Conservation (phyloP, 768 basidiomycete species). For the Termitomyces bulborhizus region DNA sequence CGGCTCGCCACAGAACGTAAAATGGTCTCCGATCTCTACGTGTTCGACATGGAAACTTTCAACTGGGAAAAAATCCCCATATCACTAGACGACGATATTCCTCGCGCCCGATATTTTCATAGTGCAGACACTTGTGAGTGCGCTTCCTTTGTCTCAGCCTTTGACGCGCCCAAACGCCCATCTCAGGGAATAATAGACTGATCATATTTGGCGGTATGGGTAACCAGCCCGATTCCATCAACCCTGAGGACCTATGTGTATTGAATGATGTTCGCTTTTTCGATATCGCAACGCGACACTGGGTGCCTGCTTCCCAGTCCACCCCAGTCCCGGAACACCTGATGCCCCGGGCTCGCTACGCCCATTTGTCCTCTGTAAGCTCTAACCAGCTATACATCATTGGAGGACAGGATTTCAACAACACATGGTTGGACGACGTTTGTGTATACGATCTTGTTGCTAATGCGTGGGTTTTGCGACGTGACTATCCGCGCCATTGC, state of each 20-base stretch:
- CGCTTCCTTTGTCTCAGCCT: background rate
- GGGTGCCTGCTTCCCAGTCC: conserved; percentile 52
- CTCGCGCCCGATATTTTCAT: conserved; percentile 91
- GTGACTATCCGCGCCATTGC: conserved; percentile 86
- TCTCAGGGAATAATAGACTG: conserved; percentile 81
- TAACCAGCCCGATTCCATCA: conserved; percentile 62
- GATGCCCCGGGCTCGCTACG: conserved; percentile 83
- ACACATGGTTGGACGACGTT: conserved; percentile 91
- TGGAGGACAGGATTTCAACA: conserved; percentile 91
- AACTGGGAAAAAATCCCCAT: conserved; percentile 69
- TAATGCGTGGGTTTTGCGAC: conserved; percentile 73
- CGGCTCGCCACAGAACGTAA: conserved; percentile 78
- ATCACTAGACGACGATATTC: conserved; percentile 61
- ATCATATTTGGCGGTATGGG: conserved; percentile 97
- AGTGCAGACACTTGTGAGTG: conserved; percentile 75
- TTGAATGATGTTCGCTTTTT: conserved; percentile 90
- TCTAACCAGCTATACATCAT: conserved; percentile 84
- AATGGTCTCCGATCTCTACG: conserved; percentile 89
- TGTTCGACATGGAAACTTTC: conserved; percentile 79
- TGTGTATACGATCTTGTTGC: conserved; percentile 78
- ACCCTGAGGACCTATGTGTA: conserved; percentile 82
- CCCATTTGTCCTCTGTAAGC: conserved; percentile 87
- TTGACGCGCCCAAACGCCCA: conserved; percentile 5
- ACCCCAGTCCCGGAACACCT: conserved; percentile 38
- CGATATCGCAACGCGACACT: conserved; percentile 62